Evolutionary conservation across 352 stramenopile genomes (phyloP).

Genomic region (Pythium sp.): DNA sequence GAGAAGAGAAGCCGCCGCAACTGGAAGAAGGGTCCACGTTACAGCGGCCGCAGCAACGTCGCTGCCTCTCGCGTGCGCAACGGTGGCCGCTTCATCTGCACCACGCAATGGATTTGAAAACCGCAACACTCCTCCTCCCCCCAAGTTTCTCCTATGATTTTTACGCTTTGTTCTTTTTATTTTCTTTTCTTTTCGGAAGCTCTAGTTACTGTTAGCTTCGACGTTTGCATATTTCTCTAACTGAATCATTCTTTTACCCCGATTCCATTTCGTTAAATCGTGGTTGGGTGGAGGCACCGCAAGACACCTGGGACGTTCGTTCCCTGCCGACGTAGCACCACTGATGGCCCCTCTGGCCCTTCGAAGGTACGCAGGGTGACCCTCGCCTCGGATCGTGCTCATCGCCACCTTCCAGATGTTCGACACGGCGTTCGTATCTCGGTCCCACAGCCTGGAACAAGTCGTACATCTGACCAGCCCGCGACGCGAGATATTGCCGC

Average conservation of each 20-base stretch:
- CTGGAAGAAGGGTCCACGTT: constrained; percentile 82
- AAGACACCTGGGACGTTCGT: no score
- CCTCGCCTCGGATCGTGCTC: no score
- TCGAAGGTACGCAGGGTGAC: no score
- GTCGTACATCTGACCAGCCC: no score
- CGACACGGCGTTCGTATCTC: no score
- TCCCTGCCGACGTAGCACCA: no score
- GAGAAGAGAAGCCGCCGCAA: constrained; percentile 81
- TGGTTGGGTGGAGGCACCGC: no score
- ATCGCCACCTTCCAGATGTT: no score
- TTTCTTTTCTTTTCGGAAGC: constrained; percentile 17
- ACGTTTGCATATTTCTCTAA: constrained; percentile 21
- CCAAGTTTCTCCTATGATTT: constrained; percentile 10
- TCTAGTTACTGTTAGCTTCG: constrained; percentile 9
- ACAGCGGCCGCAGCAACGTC: constrained; percentile 75
- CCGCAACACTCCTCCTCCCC: neutral
- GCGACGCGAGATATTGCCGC: no score
- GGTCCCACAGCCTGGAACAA: no score
- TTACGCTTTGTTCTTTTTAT: constrained; percentile 20
- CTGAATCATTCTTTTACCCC: constrained; percentile 20
- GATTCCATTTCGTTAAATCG: no score
- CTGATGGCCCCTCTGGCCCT: no score
- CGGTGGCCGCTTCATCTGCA: constrained; percentile 80
- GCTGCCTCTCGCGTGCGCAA: constrained; percentile 79
- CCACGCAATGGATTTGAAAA: constrained; percentile 75